phyloP scores from a whole-genome alignment of 139 green algal genomes.

The Deuterostichococcus epilithicus region DNA sequence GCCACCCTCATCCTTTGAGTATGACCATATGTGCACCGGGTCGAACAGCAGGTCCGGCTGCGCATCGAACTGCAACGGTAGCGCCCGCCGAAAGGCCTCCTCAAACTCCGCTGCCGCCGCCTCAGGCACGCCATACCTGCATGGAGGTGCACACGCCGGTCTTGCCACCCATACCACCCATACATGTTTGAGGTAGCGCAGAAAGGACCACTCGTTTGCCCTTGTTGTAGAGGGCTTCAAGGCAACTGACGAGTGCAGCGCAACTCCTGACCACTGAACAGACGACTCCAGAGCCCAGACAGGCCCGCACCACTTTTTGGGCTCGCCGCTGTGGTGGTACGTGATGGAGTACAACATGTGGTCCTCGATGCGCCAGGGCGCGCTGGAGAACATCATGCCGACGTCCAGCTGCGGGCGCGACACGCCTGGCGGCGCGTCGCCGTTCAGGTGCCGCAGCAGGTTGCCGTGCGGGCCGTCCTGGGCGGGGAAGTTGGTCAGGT shows the following conservation, averaged over 20 bases:
- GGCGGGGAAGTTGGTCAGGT: slow-evolving; percentile 73
- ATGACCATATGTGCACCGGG: too few relatives aligned
- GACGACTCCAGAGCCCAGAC: too few relatives aligned
- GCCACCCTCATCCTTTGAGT: too few relatives aligned
- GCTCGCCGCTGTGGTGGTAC: slow-evolving; percentile 79
- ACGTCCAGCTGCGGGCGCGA: slow-evolving; percentile 83
- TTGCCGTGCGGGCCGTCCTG: slow-evolving; percentile 37
- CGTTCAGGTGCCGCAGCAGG: slow-evolving; percentile 65
- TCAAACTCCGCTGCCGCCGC: slow-evolving; percentile 61
- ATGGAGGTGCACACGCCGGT: too few relatives aligned
- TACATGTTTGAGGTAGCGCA: too few relatives aligned
- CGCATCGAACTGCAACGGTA: slow-evolving; percentile 69
- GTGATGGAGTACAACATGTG: slow-evolving; percentile 91
- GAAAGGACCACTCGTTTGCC: too few relatives aligned
- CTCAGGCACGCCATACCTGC: slow-evolving; percentile 72
- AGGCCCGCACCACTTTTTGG: slow-evolving; percentile 61
- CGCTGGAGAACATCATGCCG: slow-evolving; percentile 71
- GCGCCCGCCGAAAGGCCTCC: slow-evolving; percentile 53
- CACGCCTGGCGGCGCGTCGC: slow-evolving; percentile 57
- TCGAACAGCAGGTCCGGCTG: slow-evolving; percentile 80
- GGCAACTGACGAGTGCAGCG: slow-evolving; percentile 1
- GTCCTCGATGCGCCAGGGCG: slow-evolving; percentile 86
- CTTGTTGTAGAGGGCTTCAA: too few relatives aligned
- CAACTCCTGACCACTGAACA: too few relatives aligned
- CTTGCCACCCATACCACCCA: too few relatives aligned